Evolutionary conservation across 345 rosid species (phyloP).

Genomic region (Rhodamnia rubescens): DNA sequence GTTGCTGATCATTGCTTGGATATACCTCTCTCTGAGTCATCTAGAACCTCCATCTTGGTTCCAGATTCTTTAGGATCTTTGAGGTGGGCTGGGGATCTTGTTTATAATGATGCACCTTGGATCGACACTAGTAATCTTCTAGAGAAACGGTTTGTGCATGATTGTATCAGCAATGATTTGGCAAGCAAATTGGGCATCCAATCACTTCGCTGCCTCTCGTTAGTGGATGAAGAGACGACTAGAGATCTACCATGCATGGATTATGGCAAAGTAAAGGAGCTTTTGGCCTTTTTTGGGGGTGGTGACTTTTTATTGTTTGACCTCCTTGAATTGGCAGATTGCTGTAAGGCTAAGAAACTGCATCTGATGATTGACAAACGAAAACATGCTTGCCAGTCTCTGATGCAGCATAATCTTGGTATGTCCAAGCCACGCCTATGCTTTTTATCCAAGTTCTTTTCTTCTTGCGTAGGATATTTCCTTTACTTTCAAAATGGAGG

Average conservation of each 20-base stretch:
- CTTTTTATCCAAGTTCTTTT: background rate
- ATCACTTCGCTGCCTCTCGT: constrained; percentile 73
- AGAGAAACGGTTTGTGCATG: constrained; percentile 76
- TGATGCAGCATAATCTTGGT: constrained; percentile 92
- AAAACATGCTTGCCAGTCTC: constrained; percentile 74
- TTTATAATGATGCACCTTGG: constrained; percentile 99
- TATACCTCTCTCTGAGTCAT: constrained; percentile 36
- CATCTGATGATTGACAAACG: constrained; percentile 84
- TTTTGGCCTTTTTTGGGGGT: constrained; percentile 61
- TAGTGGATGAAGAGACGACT: constrained; percentile 66
- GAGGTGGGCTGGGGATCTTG: constrained; percentile 48
- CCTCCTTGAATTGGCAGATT: constrained; percentile 94
- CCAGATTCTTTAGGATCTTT: constrained; percentile 72
- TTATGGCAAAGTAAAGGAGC: constrained; percentile 61
- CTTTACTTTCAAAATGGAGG: background rate
- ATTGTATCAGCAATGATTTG: constrained; percentile 69
- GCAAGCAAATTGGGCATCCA: constrained; percentile 80
- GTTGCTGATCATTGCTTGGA: constrained; percentile 58
- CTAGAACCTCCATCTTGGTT: constrained; percentile 38
- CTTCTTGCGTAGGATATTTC: background rate
- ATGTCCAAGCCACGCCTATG: background rate
- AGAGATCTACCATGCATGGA: constrained; percentile 96
- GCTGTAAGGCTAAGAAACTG: constrained; percentile 72
- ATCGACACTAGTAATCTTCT: constrained; percentile 50
- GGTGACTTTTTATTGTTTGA: constrained; percentile 77